phyloP scores from a whole-genome alignment of 2,329 filamentous ascomycete genomes.

The Onygena corvina region DNA sequence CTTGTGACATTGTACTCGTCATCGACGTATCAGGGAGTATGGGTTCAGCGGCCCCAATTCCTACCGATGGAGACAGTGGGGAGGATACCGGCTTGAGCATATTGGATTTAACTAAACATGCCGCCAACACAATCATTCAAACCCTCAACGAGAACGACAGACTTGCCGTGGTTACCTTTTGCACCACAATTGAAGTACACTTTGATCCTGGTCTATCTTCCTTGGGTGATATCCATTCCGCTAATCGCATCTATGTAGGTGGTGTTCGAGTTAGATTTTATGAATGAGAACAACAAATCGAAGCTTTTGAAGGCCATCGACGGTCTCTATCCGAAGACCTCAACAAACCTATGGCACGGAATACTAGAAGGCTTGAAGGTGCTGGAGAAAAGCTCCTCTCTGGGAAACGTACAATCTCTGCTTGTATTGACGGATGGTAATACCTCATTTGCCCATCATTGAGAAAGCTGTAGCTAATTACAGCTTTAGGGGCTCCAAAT shows the following conservation, averaged over 20 bases:
- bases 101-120: slow-evolving; percentile 50
- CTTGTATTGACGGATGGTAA: slow-evolving; percentile 25
- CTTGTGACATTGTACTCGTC: slow-evolving; percentile 50
- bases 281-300: slow-evolving; percentile 40
- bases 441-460: background rate
- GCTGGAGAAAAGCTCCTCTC: slow-evolving; percentile 27
- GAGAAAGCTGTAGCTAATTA: background rate
- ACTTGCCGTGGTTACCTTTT: slow-evolving; percentile 48
- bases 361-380: slow-evolving; percentile 41
- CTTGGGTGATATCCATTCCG: background rate
- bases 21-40: slow-evolving; percentile 53
- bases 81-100: slow-evolving; percentile 44
- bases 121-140: slow-evolving; percentile 46
- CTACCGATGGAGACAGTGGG: slow-evolving; percentile 21
- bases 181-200: slow-evolving; percentile 27
- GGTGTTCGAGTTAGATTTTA: slow-evolving; percentile 38
- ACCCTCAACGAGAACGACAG: slow-evolving; percentile 45
- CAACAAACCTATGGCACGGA: slow-evolving; percentile 50
- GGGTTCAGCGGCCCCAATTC: slow-evolving; percentile 37
- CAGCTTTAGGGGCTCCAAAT: slow-evolving; percentile 34
- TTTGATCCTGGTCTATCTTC: background rate
- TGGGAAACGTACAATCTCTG: slow-evolving; percentile 24
- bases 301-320: slow-evolving; percentile 34
- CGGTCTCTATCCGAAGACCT: slow-evolving; percentile 27
- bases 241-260: slow-evolving; percentile 13